Evolutionary conservation across 2,329 filamentous ascomycete species (phyloP).

Genomic region (Scedosporium dehoogii): DNA sequence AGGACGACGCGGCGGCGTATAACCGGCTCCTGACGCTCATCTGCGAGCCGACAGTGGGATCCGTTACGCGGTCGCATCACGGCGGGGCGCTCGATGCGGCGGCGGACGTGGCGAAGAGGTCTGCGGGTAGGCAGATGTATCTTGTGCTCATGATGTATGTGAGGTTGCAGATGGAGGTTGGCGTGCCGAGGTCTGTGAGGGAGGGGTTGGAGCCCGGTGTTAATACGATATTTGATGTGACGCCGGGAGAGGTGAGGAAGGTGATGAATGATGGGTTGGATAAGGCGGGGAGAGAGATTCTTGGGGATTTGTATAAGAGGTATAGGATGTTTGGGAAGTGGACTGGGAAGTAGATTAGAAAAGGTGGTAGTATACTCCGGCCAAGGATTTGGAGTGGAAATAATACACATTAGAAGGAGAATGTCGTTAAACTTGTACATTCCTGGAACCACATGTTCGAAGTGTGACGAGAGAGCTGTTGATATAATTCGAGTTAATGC

Average conservation of each 20-base stretch:
- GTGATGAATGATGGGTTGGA: constrained; percentile 52
- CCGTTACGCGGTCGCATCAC: constrained; percentile 37
- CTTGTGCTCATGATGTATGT: constrained; percentile 49
- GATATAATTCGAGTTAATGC: too few species aligned
- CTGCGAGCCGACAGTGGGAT: constrained; percentile 48
- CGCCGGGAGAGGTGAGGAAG: constrained; percentile 41
- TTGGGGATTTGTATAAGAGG: constrained; percentile 47
- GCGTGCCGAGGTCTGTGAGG: constrained; percentile 38
- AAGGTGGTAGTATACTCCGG: not conserved
- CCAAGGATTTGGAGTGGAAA: too few species aligned
- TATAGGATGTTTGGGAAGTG: constrained; percentile 57
- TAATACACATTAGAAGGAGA: too few species aligned
- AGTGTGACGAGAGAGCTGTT: too few species aligned
- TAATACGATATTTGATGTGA: constrained; percentile 50
- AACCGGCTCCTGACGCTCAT: constrained; percentile 47
- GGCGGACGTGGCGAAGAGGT: constrained; percentile 50
- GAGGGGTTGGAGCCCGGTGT: constrained; percentile 48
- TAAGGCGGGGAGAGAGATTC: constrained; percentile 45
- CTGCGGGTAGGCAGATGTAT: constrained; percentile 53
- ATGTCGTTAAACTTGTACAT: too few species aligned
- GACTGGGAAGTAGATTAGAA: constrained; percentile 38
- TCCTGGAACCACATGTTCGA: too few species aligned
- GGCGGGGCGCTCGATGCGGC: constrained; percentile 41
- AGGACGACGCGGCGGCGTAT: constrained; percentile 39
- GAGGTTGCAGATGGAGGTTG: constrained; percentile 48